Evolutionary conservation across 768 basidiomycete species (phyloP).

Genomic region (Lyophyllum semitale): DNA sequence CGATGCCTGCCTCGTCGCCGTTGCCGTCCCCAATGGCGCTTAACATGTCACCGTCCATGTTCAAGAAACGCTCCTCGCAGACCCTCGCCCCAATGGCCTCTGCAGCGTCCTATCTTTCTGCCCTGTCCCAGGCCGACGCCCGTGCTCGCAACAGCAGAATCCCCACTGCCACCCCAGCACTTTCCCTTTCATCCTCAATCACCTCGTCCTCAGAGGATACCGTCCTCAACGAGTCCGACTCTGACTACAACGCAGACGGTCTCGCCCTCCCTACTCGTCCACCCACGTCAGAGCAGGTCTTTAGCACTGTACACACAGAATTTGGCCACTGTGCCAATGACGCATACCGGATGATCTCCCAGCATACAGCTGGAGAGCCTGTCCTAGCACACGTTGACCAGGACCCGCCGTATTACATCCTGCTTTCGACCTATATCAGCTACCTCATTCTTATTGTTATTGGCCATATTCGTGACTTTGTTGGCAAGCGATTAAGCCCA

Average conservation of each 20-base stretch:
- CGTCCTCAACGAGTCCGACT: slow-evolving; percentile 55
- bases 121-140: slow-evolving; percentile 58
- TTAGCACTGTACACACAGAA: slow-evolving; percentile 82
- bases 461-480: slow-evolving; percentile 93
- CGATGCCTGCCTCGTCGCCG: slow-evolving; percentile 23
- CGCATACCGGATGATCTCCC: slow-evolving; percentile 66
- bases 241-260: slow-evolving; percentile 48
- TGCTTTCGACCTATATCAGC: slow-evolving; percentile 89
- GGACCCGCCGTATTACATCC: slow-evolving; percentile 91
- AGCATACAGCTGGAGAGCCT: slow-evolving; percentile 53
- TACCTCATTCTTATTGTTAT: slow-evolving; percentile 91
- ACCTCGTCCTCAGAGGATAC: slow-evolving; percentile 73
- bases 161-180: slow-evolving; percentile 66
- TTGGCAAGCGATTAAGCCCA: slow-evolving; percentile 82
- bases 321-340: slow-evolving; percentile 90
- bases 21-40: slow-evolving; percentile 67
- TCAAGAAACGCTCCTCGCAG: slow-evolving; percentile 53
- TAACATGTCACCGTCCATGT: slow-evolving; percentile 55
- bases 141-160: slow-evolving; percentile 53
- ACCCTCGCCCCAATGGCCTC: slow-evolving; percentile 32
- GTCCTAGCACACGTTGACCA: slow-evolving; percentile 62
- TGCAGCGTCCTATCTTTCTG: slow-evolving; percentile 46
- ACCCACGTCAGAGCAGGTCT: slow-evolving; percentile 80
- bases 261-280: slow-evolving; percentile 64
- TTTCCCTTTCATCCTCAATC: slow-evolving; percentile 74